Evolutionary conservation across 768 basidiomycete genomes (phyloP), one percentile per base, ranked within the genome.

Genomic region (Auriscalpium orientale): DNA sequence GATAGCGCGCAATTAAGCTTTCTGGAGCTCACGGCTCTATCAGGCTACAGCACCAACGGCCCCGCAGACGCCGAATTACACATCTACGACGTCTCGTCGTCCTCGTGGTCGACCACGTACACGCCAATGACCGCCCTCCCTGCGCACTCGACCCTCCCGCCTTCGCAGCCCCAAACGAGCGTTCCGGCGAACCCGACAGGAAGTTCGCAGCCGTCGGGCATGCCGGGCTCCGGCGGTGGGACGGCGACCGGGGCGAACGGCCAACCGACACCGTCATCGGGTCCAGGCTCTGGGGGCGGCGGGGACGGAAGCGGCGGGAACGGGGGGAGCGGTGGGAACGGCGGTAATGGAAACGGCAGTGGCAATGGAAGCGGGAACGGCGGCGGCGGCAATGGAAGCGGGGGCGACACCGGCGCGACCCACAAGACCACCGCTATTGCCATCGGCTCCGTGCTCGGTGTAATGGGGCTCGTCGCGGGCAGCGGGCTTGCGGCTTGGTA

Each of bases 401-500:
- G 64, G 15, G 58, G 58, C 20, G 64, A 61, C 20, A 57, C 57
- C 51, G 63, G 66, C 10, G 55, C 53, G 20, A 56, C 7, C n/a
- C 6, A 37, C 20, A 20, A n/a, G 12, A 11, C 8, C n/a, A 44
- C 6, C 49, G 38, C 72, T 67, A 82, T 91, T 62, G 80, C 78
- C 2, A 67, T 92, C 7, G 86, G 87, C 11, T 74, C 81, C 4
- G 71, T 78, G 0, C 73, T 93, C 46, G 89, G 84, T 13, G 65
- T 80, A 8, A 67, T 88, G 8, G 85, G 74, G 11, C 69, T 87
- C 12, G 53, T 83, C 15, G 76, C 73, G 4, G 66, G 75, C 8
- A 72, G 69, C 13, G 60, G 76, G 0, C 74, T 66, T 1, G 68
- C 68, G 2, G 66, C 75, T 1, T 82, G 76, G 63, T 84, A 77